A percentile compares a stretch with the other conserved stretches of the same genome.
phyloP scores from a whole-genome alignment of 345 rosid genomes.

The Orychophragmus violaceus region DNA sequence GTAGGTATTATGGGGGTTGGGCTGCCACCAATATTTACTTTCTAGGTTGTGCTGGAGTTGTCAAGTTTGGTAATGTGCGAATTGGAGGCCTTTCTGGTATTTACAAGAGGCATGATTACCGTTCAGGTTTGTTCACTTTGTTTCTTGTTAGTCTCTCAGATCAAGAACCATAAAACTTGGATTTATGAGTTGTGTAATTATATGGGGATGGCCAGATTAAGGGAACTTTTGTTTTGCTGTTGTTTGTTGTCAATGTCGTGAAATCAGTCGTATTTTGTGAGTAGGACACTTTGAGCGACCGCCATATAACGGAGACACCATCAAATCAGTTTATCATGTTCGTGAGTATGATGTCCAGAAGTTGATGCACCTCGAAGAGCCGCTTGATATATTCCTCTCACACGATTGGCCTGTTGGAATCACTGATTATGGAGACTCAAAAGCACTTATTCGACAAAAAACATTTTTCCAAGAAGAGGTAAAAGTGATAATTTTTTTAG shows the following conservation, averaged over 20 bases:
- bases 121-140: constrained; percentile 40
- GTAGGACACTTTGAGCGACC: constrained; percentile 87
- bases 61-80: constrained; percentile 76
- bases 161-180: background rate
- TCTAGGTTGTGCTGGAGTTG: constrained; percentile 75
- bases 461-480: constrained; percentile 66
- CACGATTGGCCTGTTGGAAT: constrained; percentile 97
- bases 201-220: background rate
- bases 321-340: constrained; percentile 79
- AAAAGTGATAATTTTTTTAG: background rate
- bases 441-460: constrained; percentile 53
- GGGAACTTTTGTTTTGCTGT: background rate
- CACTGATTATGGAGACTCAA: constrained; percentile 70
- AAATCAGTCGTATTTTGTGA: constrained; percentile 8
- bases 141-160: background rate
- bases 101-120: constrained; percentile 56
- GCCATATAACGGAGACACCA: constrained; percentile 59
- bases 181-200: background rate
- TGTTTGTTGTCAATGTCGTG: background rate
- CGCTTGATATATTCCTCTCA: constrained; percentile 81
- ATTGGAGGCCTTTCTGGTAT: constrained; percentile 95
- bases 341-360: constrained; percentile 88
- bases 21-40: constrained; percentile 82
- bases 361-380: constrained; percentile 78
- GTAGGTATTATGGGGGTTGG: constrained; percentile 96